Base-by-base conservation (phyloP, 257 asterid genomes). In the Euphrasia confusa region DNA sequence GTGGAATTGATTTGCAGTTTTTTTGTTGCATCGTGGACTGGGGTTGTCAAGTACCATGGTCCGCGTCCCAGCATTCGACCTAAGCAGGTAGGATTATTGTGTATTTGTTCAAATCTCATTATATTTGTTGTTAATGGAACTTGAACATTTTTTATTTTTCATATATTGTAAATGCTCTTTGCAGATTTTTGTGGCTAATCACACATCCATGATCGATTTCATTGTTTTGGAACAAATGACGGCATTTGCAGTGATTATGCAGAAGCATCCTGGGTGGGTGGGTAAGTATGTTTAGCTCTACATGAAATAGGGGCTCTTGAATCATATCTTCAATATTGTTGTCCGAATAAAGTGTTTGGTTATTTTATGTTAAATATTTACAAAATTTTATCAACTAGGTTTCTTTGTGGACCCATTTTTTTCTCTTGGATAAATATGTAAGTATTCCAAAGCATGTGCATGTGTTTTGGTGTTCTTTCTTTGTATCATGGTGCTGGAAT, bases 231-330 rank as follows among this genome's bases (percentile, higher is more conserved):
- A 93, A 70, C 99, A 93, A 84, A 89, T 93, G 99, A 89, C 97
- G 67, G 95, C 99, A 74, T 93, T 93, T 77, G 99, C 97, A 62
- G 99, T 89, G 71, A 93, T 93, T 58, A 93, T 93, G 99, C 99
- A 93, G 84, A 93, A 93, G 81, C 99, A 93, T 89, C 99, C 99
- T 56, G 99, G 99, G 26, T 93, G 99, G 99, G 99, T 93, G 48
- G 99, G 99, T 93, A 76, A 77, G 99, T 72, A 39, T 70, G 54
- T 73, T 60, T 48, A 58, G 14, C 30, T 61, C 10, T 27, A 35
- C 65, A 30, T 6, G 57, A 56, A 6, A 50, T 44, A 10, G 27
- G 47, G 49, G 52, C 69, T 49, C 26, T 64, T 47, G 15, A 44
- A 39, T 26, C 57, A 57, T 76, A 37, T 33, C 28, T 42, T 48